These are phyloP conservation scores for Wickerhamomyces sydowiorum DNA, from an alignment of 805 yeast genomes.

Conservation along the genomic window DNA sequence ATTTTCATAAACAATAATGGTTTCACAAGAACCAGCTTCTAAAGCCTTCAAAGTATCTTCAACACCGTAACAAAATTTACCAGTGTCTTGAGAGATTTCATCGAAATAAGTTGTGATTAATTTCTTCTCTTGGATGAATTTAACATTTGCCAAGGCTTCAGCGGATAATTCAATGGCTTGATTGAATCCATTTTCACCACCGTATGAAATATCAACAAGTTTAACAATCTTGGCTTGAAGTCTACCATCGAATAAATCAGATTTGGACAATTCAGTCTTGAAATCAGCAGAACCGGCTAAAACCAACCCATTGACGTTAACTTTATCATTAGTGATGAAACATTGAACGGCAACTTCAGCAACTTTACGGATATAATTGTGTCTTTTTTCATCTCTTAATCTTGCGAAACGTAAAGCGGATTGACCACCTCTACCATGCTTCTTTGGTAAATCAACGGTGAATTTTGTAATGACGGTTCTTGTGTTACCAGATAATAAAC, in stretches of 20 bases:
- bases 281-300: constrained; percentile 99
- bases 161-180: constrained; percentile 98
- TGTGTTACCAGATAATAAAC: constrained; percentile 93
- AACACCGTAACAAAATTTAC: constrained; percentile 96
- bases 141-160: constrained; percentile 94
- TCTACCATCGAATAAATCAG: constrained; percentile 91
- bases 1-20: too few relatives aligned
- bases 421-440: constrained; percentile 99
- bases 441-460: constrained; percentile 95
- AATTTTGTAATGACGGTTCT: constrained; percentile 95
- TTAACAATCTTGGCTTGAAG: constrained; percentile 81
- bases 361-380: constrained; percentile 95
- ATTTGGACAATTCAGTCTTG: constrained; percentile 87
- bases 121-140: constrained; percentile 97
- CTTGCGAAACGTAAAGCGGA: constrained; percentile 99
- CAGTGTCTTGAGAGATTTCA: constrained; percentile 96
- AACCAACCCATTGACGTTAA: constrained; percentile 88
- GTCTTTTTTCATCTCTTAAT: constrained; percentile 98
- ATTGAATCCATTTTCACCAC: constrained; percentile 99
- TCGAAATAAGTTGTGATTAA: constrained; percentile 88
- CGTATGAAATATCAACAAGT: constrained; percentile 95
- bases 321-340: constrained; percentile 92
- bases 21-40: constrained; percentile 95
- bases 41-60: constrained; percentile 95
- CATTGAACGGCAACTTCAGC: constrained; percentile 98